Evolutionary conservation across 352 stramenopile species (phyloP).

Genomic region (Aphanomyces stellatus): DNA sequence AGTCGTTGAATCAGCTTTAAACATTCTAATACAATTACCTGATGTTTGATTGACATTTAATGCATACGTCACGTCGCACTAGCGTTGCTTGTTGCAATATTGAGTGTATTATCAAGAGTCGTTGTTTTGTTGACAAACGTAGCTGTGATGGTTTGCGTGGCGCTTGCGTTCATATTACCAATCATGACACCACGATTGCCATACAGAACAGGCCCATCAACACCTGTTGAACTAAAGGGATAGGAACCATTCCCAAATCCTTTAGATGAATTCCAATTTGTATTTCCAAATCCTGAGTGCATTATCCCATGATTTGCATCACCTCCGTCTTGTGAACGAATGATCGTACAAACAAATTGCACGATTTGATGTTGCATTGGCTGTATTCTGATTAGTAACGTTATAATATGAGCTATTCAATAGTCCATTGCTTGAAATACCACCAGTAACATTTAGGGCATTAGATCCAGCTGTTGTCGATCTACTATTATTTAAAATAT

Average conservation of each 20-base stretch:
- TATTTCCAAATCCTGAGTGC: background rate
- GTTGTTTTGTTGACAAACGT: too few species aligned
- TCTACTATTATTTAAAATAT: background rate
- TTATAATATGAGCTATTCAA: background rate
- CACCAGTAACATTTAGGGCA: background rate
- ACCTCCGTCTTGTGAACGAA: too few species aligned
- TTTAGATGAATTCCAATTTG: background rate
- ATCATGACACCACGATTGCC: background rate
- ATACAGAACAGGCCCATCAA: background rate
- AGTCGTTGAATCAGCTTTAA: too few species aligned
- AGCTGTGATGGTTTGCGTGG: background rate
- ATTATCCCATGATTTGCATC: background rate
- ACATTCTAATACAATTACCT: too few species aligned
- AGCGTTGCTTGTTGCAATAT: too few species aligned
- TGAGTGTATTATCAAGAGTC: too few species aligned
- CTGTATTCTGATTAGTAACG: too few species aligned
- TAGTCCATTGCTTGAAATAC: background rate
- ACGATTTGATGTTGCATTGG: too few species aligned
- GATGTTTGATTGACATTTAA: too few species aligned
- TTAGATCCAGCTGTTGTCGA: background rate
- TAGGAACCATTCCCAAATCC: background rate
- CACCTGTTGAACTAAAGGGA: too few species aligned
- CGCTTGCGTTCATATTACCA: background rate
- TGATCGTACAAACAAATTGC: too few species aligned
- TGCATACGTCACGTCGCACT: background rate